Conservation (phyloP, 192 early-diverging fungal species). For the Entomortierella parvispora region DNA sequence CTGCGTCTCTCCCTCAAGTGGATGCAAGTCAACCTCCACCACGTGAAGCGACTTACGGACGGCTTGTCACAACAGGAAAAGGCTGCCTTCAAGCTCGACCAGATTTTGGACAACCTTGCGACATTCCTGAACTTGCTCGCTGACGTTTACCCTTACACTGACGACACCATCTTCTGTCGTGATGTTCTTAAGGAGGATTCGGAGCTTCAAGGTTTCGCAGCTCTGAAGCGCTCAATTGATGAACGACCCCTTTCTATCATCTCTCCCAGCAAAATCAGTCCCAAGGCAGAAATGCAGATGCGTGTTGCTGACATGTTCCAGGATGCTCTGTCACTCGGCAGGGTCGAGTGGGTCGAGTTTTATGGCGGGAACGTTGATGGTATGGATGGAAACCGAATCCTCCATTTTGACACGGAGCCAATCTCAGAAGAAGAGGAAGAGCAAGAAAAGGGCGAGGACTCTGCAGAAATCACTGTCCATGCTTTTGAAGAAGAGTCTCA, state of each 20-base stretch:
- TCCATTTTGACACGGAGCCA: slow-evolving; percentile 26
- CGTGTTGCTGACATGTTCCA: slow-evolving; percentile 49
- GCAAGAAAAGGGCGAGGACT: slow-evolving; percentile 3
- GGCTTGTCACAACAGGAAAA: slow-evolving; percentile 20
- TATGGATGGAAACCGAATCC: slow-evolving; percentile 15
- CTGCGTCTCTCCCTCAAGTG: slow-evolving; percentile 41
- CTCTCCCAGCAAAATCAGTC: slow-evolving; percentile 42
- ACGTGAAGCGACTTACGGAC: slow-evolving; percentile 46
- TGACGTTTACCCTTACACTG: slow-evolving; percentile 21
- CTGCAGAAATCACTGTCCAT: slow-evolving; percentile 8
- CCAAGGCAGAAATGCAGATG: slow-evolving; percentile 52
- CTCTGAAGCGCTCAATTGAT: slow-evolving; percentile 44
- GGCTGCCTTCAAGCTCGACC: slow-evolving; percentile 21
- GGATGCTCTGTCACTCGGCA: slow-evolving; percentile 32
- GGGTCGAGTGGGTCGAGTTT: slow-evolving; percentile 32
- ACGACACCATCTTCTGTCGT: slow-evolving; percentile 44
- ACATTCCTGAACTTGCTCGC: slow-evolving; percentile 24
- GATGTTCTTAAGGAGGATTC: slow-evolving; percentile 55
- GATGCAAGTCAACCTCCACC: slow-evolving; percentile 47
- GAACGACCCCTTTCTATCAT: slow-evolving; percentile 50
- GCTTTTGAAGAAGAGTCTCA: background rate
- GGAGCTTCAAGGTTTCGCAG: slow-evolving; percentile 55
- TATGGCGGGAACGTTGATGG: slow-evolving; percentile 14
- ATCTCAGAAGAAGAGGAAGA: slow-evolving; percentile 2
- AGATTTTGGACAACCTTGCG: slow-evolving; percentile 25